Evolutionary conservation across 2,329 filamentous ascomycete genomes (phyloP).

Genomic region (Cordyceps fumosorosea): DNA sequence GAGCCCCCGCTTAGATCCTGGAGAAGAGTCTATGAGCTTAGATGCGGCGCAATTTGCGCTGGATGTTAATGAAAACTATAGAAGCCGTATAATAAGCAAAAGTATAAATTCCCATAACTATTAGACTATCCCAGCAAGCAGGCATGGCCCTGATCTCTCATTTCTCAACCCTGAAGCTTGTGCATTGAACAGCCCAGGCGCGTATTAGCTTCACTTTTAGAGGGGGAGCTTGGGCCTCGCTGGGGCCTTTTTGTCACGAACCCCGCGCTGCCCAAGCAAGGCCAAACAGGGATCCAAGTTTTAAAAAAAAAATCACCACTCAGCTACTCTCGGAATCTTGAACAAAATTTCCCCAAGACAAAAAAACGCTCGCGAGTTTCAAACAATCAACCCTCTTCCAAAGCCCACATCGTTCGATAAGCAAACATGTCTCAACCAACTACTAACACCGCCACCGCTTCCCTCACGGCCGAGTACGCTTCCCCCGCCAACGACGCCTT

Average conservation of each 20-base stretch:
- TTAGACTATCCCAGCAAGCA: not conserved
- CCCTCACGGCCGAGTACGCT: conserved; percentile 47
- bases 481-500: conserved; percentile 45
- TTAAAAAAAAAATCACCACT: not conserved
- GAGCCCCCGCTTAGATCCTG: not conserved
- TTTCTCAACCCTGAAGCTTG: too few relatives aligned
- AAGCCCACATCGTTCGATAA: not conserved
- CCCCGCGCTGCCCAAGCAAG: too few relatives aligned
- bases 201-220: not conserved
- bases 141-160: not conserved
- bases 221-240: not conserved
- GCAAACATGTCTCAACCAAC: conserved; percentile 15
- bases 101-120: not conserved
- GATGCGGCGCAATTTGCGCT: not conserved
- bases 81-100: not conserved
- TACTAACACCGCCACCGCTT: not conserved
- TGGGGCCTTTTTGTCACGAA: not conserved
- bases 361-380: not conserved
- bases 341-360: not conserved
- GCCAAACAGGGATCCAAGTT: not conserved
- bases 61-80: not conserved
- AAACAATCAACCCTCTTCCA: not conserved
- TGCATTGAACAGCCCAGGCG: too few relatives aligned
- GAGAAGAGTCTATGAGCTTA: not conserved
- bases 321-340: not conserved